These are phyloP conservation scores for Tylopilus vinaceipallidus DNA, from an alignment of 768 basidiomycete species.

Conservation along the genomic window DNA sequence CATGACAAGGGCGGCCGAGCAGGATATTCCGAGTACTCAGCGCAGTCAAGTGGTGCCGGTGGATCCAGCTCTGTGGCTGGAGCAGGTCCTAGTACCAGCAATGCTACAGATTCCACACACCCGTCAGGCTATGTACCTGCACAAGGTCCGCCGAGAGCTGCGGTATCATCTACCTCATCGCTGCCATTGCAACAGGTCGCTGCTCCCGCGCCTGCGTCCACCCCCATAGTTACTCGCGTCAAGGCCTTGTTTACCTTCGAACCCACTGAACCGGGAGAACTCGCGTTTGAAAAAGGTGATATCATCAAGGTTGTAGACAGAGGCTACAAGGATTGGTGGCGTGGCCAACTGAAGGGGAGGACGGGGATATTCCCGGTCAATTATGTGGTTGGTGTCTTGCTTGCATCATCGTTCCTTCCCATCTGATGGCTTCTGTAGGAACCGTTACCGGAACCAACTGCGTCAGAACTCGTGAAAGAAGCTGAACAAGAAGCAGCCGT, in stretches of 20 bases:
- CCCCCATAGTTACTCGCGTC: slow-evolving; percentile 71
- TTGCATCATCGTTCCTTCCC: not conserved
- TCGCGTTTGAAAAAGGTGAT: slow-evolving; percentile 90
- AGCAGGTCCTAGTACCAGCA: slow-evolving; percentile 25
- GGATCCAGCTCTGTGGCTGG: slow-evolving; percentile 26
- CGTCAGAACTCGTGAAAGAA: slow-evolving; percentile 73
- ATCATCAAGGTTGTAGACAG: slow-evolving; percentile 94
- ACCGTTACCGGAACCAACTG: slow-evolving; percentile 80
- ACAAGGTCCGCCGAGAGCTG: slow-evolving; percentile 41
- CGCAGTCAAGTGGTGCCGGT: slow-evolving; percentile 37
- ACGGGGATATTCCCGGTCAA: slow-evolving; percentile 97
- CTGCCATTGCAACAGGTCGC: slow-evolving; percentile 22
- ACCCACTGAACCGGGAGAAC: slow-evolving; percentile 83
- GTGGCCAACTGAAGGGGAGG: slow-evolving; percentile 84
- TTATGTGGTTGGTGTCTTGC: slow-evolving; percentile 69
- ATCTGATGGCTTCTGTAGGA: slow-evolving; percentile 45
- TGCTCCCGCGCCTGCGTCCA: slow-evolving; percentile 10
- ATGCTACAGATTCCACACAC: slow-evolving; percentile 35
- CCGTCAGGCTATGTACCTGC: slow-evolving; percentile 59
- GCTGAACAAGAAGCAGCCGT: slow-evolving; percentile 86
- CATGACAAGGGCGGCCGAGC: slow-evolving; percentile 82
- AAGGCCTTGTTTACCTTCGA: slow-evolving; percentile 87
- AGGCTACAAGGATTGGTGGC: slow-evolving; percentile 96
- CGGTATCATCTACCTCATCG: slow-evolving; percentile 30
- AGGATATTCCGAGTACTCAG: slow-evolving; percentile 49